phyloP scores from a whole-genome alignment of 805 yeast genomes.

The Candida xiaguanensis region DNA sequence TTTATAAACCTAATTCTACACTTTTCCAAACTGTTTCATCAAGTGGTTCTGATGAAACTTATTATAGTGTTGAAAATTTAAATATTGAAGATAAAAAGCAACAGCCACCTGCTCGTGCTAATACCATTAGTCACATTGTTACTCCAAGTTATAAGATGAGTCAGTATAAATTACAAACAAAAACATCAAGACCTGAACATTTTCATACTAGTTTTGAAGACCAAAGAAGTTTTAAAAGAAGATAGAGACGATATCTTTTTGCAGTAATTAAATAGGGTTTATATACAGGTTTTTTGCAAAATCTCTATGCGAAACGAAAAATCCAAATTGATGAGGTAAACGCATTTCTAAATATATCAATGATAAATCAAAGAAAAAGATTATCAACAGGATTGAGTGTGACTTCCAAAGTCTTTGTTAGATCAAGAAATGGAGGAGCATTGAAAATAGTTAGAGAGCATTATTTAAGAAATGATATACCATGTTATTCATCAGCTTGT shows the following conservation, averaged over 20 bases:
- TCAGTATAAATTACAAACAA: not conserved
- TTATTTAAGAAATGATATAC: slow-evolving; percentile 86
- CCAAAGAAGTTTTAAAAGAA: slow-evolving; percentile 4
- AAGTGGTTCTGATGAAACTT: slow-evolving; percentile 9
- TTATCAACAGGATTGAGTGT: slow-evolving; percentile 49
- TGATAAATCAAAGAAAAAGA: slow-evolving; percentile 29
- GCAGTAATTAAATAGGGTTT: slow-evolving; percentile 3
- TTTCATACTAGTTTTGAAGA: not conserved
- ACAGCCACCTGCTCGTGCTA: slow-evolving; percentile 1
- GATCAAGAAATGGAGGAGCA: slow-evolving; percentile 88
- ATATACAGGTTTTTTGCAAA: not conserved
- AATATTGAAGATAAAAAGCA: not conserved
- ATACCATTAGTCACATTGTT: not conserved
- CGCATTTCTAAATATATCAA: slow-evolving; percentile 1
- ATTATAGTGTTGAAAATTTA: slow-evolving; percentile 10
- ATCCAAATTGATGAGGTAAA: slow-evolving; percentile 3
- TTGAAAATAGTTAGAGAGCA: slow-evolving; percentile 92
- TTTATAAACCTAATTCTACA: not conserved
- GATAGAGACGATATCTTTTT: slow-evolving; percentile 1
- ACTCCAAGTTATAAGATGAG: slow-evolving; percentile 1
- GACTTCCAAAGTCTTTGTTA: slow-evolving; percentile 84
- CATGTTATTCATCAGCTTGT: slow-evolving; percentile 80
- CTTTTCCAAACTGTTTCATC: not conserved
- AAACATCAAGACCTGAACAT: slow-evolving; percentile 1
- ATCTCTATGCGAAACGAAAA: slow-evolving; percentile 1